Evolutionary conservation across 257 asterid species (phyloP), one percentile per base, ranked within the genome.

Genomic region (Solanum paucissectum): DNA sequence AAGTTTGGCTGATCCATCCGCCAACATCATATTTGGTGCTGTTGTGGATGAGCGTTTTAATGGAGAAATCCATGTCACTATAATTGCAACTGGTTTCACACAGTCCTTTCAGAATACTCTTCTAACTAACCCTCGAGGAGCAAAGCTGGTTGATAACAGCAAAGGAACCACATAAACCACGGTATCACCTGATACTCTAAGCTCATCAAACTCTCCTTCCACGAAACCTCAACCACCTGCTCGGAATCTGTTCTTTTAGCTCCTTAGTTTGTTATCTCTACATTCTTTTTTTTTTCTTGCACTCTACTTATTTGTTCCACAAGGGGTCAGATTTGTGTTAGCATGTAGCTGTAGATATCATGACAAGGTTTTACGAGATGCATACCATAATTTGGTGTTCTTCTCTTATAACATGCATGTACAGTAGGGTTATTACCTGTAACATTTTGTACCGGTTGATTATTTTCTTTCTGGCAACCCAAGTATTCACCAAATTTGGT

Each of bases 1-100:
- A 33, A 97, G 99, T 88, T 90, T 97, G 91, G 99, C 99, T 84
- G 99, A 97, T 85, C 99, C 99, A 68, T 94, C 98, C 0, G 98
- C 99, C 12, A 97, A 96, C 88, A 96, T 97, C 42, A 97, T 96
- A 89, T 97, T 97, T 88, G 99, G 99, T 32, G 99, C 98, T 49
- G 99, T 97, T 34, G 99, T 96, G 88, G 99, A 97, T 84, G 99
- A 95, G 88, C 91, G 94, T 23, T 97, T 91, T 89, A 95, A 94
- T 16, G 98, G 99, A 72, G 99, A 94, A 89, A 96, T 96, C 68
- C 99, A 97, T 8, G 99, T 96, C 27, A 97, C 99, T 8, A 93
- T 97, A 49, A 97, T 97, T 46, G 99, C 99, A 7, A 97, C 98
- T 25, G 99, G 99, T 76, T 97, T 97, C 91, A 86, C 98, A 20